Conservation (phyloP, 306 rosid genomes). For the Fagus sylvatica region DNA sequence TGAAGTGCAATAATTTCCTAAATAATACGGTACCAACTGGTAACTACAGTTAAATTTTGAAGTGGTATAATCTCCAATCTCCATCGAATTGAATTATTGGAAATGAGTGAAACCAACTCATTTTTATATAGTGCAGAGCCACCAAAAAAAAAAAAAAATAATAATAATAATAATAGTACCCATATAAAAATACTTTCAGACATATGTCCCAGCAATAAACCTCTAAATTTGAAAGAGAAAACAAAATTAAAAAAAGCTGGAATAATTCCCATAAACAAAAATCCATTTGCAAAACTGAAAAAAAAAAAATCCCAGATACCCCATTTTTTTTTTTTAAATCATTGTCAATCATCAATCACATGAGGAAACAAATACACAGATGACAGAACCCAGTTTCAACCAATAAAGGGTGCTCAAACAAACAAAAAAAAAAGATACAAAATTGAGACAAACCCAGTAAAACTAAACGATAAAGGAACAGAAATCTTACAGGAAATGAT, state of each 20-base stretch:
- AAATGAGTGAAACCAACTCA: neutral
- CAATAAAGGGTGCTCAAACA: conserved; percentile 5
- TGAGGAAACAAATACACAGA: neutral
- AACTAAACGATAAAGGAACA: neutral
- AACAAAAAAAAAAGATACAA: neutral
- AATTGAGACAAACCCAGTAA: conserved; percentile 16
- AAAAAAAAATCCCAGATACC: neutral
- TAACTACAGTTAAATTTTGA: neutral
- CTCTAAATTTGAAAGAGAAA: neutral
- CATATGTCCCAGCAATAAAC: neutral
- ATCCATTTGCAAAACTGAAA: neutral
- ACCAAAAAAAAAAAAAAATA: neutral
- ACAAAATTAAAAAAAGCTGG: neutral
- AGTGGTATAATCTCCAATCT: neutral
- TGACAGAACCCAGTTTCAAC: neutral
- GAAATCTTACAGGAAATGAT: conserved; percentile 61
- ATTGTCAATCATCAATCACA: neutral
- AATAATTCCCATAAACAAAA: neutral
- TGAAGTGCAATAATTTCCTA: neutral
- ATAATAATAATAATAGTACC: neutral
- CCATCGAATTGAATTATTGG: neutral
- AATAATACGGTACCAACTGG: neutral
- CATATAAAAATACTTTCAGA: neutral
- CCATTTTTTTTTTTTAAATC: neutral
- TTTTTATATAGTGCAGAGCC: neutral